Evolutionary conservation across 176 grass and related monocot genomes (phyloP).

Genomic region (Oryza nivara): DNA sequence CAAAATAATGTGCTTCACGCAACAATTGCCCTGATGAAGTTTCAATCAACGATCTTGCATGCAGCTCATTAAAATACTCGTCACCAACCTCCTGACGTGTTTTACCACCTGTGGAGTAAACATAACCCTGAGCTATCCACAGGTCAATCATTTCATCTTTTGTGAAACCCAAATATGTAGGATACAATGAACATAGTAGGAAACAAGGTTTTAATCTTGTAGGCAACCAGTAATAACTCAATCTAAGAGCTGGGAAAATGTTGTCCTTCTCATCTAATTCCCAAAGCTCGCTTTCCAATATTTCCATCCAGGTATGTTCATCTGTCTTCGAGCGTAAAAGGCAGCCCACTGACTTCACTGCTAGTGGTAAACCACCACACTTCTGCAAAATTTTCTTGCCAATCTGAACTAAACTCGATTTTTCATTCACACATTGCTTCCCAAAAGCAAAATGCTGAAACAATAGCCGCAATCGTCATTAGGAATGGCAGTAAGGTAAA

Average conservation of each 20-base stretch:
- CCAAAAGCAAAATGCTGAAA: slow-evolving; percentile 51
- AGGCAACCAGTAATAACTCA: slow-evolving; percentile 49
- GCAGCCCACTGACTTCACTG: slow-evolving; percentile 44
- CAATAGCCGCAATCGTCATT: neutral
- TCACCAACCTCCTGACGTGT: slow-evolving; percentile 28
- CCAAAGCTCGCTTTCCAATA: slow-evolving; percentile 55
- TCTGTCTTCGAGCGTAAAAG: slow-evolving; percentile 7
- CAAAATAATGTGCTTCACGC: neutral
- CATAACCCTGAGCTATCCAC: slow-evolving; percentile 60
- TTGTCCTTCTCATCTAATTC: slow-evolving; percentile 32
- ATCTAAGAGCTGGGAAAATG: slow-evolving; percentile 42
- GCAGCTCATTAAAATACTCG: slow-evolving; percentile 44
- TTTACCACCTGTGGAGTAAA: neutral
- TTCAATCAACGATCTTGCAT: slow-evolving; percentile 42
- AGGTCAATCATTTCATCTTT: slow-evolving; percentile 44
- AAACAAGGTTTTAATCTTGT: slow-evolving; percentile 49
- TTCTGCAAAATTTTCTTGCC: slow-evolving; percentile 41
- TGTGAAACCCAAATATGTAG: slow-evolving; percentile 36
- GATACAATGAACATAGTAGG: slow-evolving; percentile 43
- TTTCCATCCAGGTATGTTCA: slow-evolving; percentile 40
- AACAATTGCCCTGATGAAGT: neutral
- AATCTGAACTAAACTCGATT: slow-evolving; percentile 14
- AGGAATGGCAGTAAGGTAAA: no score
- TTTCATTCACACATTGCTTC: neutral
- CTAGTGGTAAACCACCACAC: slow-evolving; percentile 52